Base-by-base conservation (phyloP, 2,329 filamentous ascomycete genomes). In the Botrytis squamosa region DNA sequence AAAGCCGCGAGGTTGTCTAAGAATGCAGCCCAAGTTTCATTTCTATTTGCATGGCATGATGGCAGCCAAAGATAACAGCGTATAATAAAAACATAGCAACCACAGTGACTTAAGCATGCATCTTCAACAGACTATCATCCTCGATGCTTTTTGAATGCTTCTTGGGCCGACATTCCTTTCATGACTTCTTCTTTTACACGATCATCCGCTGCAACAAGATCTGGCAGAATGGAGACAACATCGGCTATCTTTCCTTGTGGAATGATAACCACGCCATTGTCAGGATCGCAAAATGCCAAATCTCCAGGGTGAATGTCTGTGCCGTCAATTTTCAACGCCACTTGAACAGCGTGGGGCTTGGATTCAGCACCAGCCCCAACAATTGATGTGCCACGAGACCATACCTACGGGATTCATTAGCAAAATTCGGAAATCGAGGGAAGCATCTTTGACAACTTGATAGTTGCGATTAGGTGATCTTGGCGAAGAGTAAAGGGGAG, bases 231-330 rank as follows among this genome's bases (percentile, higher is more conserved):
- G 67, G 88, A 87, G 20, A 93, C 79, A 33, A 93, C 88, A 66
- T 87, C 85, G 18, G 86, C 84, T 16, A 93, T 80, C 78, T 89
- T 87, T 49, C 85, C 86, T 66, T 84, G 83, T 1, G 92, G 92
- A 73, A 94, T 91, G 42, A 88, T 85, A 20, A 93, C 91, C 1
- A 92, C 88, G 0, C 91, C 92, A 76, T 93, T 92, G n/a, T 84
- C 83, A 7, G 89, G 86, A 80, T 94, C 92, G 73, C 89, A 88
- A 81, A 93, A 90, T 64, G 93, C 85, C 55, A 94, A 85, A 81
- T 94, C 92, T 12, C 91, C 90, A 81, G 83, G 85, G 29, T 77
- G 80, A 67, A 87, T 80, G 52, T 81, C 75, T 60, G 84, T 83
- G 59, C 84, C 85, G 63, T 84, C 82, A 64, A 87, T 82, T 29